Conservation (phyloP, 805 yeast species). For the Pichia californica region DNA sequence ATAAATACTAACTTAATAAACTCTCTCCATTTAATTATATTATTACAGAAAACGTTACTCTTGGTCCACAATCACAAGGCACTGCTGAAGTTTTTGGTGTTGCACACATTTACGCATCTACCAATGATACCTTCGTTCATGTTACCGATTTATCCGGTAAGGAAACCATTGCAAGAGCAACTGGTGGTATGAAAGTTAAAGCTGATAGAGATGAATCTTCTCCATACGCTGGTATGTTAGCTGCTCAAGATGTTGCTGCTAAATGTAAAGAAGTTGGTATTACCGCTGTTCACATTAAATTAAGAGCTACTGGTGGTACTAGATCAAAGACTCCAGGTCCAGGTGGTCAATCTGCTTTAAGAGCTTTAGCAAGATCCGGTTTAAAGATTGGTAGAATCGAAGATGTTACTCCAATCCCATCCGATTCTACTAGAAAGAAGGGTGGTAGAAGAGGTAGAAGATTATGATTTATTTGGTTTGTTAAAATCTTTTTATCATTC, state of each 20-base stretch:
- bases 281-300: constrained; percentile 98
- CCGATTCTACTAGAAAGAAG: constrained; percentile 99
- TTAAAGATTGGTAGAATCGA: constrained; percentile 99
- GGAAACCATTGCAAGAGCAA: constrained; percentile 99
- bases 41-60: constrained; percentile 45
- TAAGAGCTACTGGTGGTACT: constrained; percentile 99
- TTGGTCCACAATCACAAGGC: constrained; percentile 90
- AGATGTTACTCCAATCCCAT: constrained; percentile 99
- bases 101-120: constrained; percentile 99
- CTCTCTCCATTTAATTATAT: neutral
- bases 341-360: constrained; percentile 99
- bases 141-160: constrained; percentile 99
- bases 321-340: constrained; percentile 99
- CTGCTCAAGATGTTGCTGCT: constrained; percentile 99
- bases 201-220: constrained; percentile 99
- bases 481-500: constrained; percentile 5
- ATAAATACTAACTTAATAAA: constrained; percentile 12
- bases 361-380: constrained; percentile 99
- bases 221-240: constrained; percentile 99
- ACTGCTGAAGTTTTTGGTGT: constrained; percentile 99
- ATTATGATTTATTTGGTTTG: constrained; percentile 37
- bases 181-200: constrained; percentile 99
- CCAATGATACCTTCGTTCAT: constrained; percentile 99
- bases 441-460: constrained; percentile 99
- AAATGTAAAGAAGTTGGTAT: constrained; percentile 99